Percentiles rank a stretch among this genome's conserved stretches.
Evolutionary conservation across 768 basidiomycete species (phyloP).

Genomic region (Suillus tomentosus): DNA sequence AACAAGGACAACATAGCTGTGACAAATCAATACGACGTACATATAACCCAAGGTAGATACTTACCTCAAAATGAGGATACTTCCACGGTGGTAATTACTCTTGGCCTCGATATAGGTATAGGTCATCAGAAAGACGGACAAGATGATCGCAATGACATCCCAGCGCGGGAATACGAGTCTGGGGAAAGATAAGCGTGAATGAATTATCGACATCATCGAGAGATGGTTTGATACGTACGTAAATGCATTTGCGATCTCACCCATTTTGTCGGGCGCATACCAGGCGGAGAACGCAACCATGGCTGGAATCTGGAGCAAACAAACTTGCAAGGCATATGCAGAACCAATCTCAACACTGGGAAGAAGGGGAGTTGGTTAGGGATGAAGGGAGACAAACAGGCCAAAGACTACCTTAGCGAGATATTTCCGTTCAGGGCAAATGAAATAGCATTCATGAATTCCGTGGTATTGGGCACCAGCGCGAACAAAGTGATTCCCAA

Average conservation of each 20-base stretch:
- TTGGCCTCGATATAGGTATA: conserved; percentile 99
- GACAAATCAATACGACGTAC: conserved; percentile 8
- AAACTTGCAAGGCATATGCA: conserved; percentile 97
- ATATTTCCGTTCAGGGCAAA: conserved; percentile 98
- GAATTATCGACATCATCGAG: neutral
- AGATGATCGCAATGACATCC: conserved; percentile 93
- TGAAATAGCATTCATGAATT: conserved; percentile 99
- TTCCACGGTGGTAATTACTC: conserved; percentile 97
- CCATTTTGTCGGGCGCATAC: conserved; percentile 86
- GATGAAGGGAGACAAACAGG: neutral
- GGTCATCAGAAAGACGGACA: conserved; percentile 96
- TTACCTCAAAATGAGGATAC: conserved; percentile 91
- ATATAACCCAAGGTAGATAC: conserved; percentile 9
- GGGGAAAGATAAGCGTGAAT: conserved; percentile 14
- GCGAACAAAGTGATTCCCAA: conserved; percentile 96
- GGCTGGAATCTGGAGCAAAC: conserved; percentile 94
- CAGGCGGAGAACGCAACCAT: conserved; percentile 99
- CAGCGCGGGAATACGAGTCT: conserved; percentile 98
- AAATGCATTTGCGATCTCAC: conserved; percentile 86
- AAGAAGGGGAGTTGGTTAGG: conserved; percentile 9
- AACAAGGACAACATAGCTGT: conserved; percentile 86
- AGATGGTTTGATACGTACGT: conserved; percentile 59
- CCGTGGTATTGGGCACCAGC: conserved; percentile 96
- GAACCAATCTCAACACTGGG: conserved; percentile 98
- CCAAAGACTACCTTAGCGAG: conserved; percentile 72